These are phyloP conservation scores for Ophiostoma sp. DNA, from an alignment of 2,329 filamentous ascomycete genomes.

Conservation along the genomic window DNA sequence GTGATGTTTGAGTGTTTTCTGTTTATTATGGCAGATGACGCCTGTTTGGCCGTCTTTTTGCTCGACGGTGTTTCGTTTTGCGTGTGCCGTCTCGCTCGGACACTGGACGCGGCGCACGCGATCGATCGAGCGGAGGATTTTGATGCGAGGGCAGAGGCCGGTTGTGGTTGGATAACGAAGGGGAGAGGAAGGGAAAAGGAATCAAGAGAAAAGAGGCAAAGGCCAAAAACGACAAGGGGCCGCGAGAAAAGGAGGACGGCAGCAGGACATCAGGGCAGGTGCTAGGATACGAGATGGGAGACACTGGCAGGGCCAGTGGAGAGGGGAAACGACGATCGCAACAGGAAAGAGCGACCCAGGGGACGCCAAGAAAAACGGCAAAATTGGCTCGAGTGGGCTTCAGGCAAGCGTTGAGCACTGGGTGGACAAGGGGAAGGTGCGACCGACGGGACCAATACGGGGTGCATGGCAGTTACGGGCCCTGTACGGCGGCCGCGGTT, in stretches of 20 bases:
- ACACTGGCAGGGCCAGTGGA: slow-evolving; percentile 8
- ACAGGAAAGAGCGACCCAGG: slow-evolving; percentile 24
- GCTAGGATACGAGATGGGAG: slow-evolving; percentile 16
- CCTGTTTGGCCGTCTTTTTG: background rate
- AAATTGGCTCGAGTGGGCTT: slow-evolving; percentile 11
- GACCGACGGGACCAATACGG: slow-evolving; percentile 14
- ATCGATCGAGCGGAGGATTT: slow-evolving; percentile 7
- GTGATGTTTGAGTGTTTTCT: background rate
- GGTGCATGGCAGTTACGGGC: slow-evolving; percentile 13
- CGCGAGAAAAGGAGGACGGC: slow-evolving; percentile 1
- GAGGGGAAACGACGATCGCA: slow-evolving; percentile 25
- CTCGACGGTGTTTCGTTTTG: background rate
- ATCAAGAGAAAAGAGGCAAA: background rate
- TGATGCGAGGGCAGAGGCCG: background rate
- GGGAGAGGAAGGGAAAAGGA: background rate
- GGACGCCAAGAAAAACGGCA: slow-evolving; percentile 15
- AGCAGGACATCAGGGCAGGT: background rate
- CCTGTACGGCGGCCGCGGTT: background rate
- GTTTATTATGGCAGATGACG: background rate
- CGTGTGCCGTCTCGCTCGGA: background rate
- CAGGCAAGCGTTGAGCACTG: background rate
- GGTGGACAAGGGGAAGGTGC: background rate
- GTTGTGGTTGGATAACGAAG: slow-evolving; percentile 9
- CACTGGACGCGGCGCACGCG: slow-evolving; percentile 4
- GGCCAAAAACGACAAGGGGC: slow-evolving; percentile 1